Evolutionary conservation across 768 basidiomycete species (phyloP).

Genomic region (Lactifluus pinguis): DNA sequence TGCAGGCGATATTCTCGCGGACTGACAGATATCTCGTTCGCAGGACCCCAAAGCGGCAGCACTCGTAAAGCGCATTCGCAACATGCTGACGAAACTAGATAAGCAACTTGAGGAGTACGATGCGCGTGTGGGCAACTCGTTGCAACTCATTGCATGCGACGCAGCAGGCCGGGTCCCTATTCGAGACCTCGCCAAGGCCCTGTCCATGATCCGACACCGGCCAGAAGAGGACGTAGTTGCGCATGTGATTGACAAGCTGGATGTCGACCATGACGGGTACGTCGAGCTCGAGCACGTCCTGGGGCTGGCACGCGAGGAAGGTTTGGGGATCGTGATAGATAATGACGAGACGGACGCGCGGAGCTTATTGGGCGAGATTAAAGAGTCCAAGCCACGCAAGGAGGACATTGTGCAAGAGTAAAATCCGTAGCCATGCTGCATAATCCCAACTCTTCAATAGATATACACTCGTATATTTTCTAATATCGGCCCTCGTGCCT

Average conservation of each 20-base stretch:
- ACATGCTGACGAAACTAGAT: conserved; percentile 95
- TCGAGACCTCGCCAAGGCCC: conserved; percentile 80
- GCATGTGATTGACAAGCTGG: conserved; percentile 84
- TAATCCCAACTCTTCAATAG: conserved; percentile 3
- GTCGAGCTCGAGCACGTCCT: conserved; percentile 94
- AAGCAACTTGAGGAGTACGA: conserved; percentile 89
- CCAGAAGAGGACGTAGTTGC: conserved; percentile 86
- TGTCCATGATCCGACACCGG: conserved; percentile 88
- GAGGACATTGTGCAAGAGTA: conserved; percentile 87
- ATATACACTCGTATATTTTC: not conserved
- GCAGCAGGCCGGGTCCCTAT: conserved; percentile 84
- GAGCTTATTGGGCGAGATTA: conserved; percentile 75
- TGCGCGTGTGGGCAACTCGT: conserved; percentile 68
- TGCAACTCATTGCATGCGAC: conserved; percentile 81
- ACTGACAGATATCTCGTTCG: not conserved
- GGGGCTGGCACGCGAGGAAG: conserved; percentile 80
- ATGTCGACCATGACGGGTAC: conserved; percentile 92
- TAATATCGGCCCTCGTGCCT: not conserved
- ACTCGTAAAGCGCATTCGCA: conserved; percentile 91
- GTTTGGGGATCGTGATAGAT: conserved; percentile 68
- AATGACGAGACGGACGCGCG: conserved; percentile 80
- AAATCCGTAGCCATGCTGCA: conserved; percentile 8
- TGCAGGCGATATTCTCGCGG: conserved; percentile 7
- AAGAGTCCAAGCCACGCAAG: conserved; percentile 71
- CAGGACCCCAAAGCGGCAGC: conserved; percentile 74